Base-by-base conservation (phyloP, 148 eudicot species). In the Bassia scoparia region DNA sequence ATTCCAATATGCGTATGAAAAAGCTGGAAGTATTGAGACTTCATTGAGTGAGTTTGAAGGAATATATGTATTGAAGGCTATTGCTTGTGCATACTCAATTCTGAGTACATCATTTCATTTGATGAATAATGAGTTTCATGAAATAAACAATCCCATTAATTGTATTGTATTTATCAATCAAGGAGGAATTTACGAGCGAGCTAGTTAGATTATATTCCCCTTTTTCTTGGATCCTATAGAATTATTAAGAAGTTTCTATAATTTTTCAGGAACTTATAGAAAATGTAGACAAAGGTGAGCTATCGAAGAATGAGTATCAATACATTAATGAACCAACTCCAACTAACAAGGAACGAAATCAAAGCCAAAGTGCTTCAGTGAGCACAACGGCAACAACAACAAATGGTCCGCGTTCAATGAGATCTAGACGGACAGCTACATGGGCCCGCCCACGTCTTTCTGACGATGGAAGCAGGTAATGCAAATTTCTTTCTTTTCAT, bases 401-500 rank as follows among this genome's bases (percentile, higher is more conserved):
- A 65, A 70, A 74, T 61, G 82, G 74, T 68, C 92, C 99, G 59
- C 87, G 82, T 77, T 96, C 99, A 63, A 80, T 90, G 88, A 86
- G 99, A 82, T 96, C 99, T 70, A 85, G 94, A 70, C 80, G 99
- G 78, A 96, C 99, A 26, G 89, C 99, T 43, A 88, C 88, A 11
- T 96, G 96, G 97, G 99, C 96, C 33, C 80, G 80, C 48, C 83
- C 90, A 63, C 88, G 83, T 61, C 74, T 73, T 69, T 90, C 97
- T 79, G 99, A 88, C 67, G 99, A 96, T 48, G 98, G 98, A 75
- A 82, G 86, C 69, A 84, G 95, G 99, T 96, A 85, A 29, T 55
- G 9, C 33, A 21, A 15, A 37, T 44, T 41, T 72, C 24, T 43
- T 44, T 35, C 29, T 52, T 61, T 67, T 74, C 60, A 46, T 10